These are phyloP conservation scores for Leishmania martiniquensis DNA, from an alignment of 208 protist species.

Conservation along the genomic window DNA sequence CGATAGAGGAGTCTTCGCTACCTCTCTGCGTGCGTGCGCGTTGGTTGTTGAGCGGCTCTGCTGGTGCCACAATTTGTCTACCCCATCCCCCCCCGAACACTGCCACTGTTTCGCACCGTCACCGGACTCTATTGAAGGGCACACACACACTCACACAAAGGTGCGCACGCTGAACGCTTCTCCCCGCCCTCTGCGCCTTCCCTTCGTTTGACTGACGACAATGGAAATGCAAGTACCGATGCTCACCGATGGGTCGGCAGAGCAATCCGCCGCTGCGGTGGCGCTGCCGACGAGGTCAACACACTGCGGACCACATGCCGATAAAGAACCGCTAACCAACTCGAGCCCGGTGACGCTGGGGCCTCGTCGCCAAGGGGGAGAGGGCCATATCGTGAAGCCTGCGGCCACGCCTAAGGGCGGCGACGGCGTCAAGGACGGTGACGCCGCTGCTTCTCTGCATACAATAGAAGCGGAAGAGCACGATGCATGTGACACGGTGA, in stretches of 20 bases:
- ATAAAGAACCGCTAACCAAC: not conserved
- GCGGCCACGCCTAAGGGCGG: not conserved
- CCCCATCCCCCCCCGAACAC: too few species aligned
- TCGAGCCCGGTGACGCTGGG: not conserved
- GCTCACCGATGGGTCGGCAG: not conserved
- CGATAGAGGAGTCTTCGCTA: not conserved
- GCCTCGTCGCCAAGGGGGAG: not conserved
- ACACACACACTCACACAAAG: not conserved
- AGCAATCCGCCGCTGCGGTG: not conserved
- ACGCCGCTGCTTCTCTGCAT: not conserved
- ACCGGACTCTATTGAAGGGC: not conserved
- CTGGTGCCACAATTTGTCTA: not conserved
- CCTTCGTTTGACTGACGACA: too few species aligned
- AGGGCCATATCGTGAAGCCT: not conserved
- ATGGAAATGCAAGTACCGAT: not conserved
- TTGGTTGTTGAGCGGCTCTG: not conserved
- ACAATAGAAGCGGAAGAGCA: not conserved
- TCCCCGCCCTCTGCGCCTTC: not conserved
- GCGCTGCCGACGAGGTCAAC: not conserved
- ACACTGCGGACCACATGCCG: not conserved
- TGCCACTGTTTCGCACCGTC: not conserved
- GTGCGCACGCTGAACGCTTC: not conserved
- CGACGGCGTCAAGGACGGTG: not conserved
- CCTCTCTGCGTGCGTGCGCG: not conserved
- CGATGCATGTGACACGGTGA: constrained; percentile 1